Base-by-base conservation (phyloP, 768 basidiomycete species). In the Rubroboletus pulcherrimus region DNA sequence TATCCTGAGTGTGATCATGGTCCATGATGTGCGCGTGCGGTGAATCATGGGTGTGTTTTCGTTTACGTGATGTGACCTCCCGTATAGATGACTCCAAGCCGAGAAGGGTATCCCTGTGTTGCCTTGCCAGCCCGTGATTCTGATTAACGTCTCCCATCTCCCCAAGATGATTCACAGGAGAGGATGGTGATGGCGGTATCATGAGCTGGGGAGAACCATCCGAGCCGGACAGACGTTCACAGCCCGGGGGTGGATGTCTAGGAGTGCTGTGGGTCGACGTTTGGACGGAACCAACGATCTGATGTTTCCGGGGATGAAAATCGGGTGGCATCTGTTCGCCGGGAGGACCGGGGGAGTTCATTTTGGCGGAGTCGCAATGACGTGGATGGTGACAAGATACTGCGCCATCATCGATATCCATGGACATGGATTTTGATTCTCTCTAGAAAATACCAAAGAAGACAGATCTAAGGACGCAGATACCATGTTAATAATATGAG, bases 11-110 rank as follows among this genome's bases (percentile, higher is more conserved):
- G 14, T 47, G 5, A 37, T 52, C 14, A 19, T 52, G 34, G 30
- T 50, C 49, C 19, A 33, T 34, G 9, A 4, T 1, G 21, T 54
- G 34, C 33, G 38, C 40, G 24, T 41, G 29, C 9, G 40, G 35
- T 15, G 56, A n/a, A 47, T 45, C 56, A 7, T 50, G 29, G 26
- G 47, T 26, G 5, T 1, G 48, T 38, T 58, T 67, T 26, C 67
- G 67, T 66, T 69, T 69, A 11, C 55, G 53, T 12, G 52, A 7
- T 5, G 44, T 5, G 33, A 38, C 15, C 4, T 51, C 56, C 14
- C 26, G 51, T 43, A 14, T n/a, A 31, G 47, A 41, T 17, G 34
- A 19, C 26, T 29, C 31, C 26, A 19, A 44, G 39, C 21, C 17
- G 12, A 38, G 33, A 50, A 43, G 11, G 35, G 30, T 6, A 19